Percentiles rank a stretch among this genome's conserved stretches.
phyloP scores from a whole-genome alignment of 257 asterid genomes.

The Gentiana macrophylla region DNA sequence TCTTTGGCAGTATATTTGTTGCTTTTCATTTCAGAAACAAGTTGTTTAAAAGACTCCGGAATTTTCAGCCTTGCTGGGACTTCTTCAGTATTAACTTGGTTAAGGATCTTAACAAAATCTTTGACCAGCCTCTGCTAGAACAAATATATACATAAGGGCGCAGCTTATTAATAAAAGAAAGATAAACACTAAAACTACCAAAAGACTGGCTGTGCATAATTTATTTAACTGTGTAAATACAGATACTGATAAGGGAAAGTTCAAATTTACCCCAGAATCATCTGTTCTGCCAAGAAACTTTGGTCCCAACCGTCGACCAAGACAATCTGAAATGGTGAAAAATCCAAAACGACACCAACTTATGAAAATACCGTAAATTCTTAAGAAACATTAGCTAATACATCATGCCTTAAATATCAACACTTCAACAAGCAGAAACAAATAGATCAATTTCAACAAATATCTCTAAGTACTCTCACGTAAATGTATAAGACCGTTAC shows the following conservation, averaged over 20 bases:
- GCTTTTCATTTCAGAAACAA: constrained; percentile 84
- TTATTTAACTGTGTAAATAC: constrained; percentile 5
- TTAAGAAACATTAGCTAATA: too few species aligned
- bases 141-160: constrained; percentile 11
- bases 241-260: constrained; percentile 5
- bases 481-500: too few species aligned
- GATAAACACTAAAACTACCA: too few species aligned
- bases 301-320: constrained; percentile 96
- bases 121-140: constrained; percentile 70
- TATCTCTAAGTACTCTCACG: too few species aligned
- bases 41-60: constrained; percentile 83
- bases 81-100: constrained; percentile 85
- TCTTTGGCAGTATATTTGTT: constrained; percentile 77
- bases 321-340: constrained; percentile 61
- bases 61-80: constrained; percentile 74
- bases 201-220: neutral
- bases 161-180: constrained; percentile 1
- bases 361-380: too few species aligned
- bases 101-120: constrained; percentile 80
- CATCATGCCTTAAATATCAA: too few species aligned
- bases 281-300: constrained; percentile 79
- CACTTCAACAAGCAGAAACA: too few species aligned
- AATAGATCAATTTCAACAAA: too few species aligned
- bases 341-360: constrained; percentile 13
- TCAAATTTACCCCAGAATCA: constrained; percentile 78